Evolutionary conservation across 371 early-diverging fungal genomes (phyloP).

Genomic region (Mortierella sp.): DNA sequence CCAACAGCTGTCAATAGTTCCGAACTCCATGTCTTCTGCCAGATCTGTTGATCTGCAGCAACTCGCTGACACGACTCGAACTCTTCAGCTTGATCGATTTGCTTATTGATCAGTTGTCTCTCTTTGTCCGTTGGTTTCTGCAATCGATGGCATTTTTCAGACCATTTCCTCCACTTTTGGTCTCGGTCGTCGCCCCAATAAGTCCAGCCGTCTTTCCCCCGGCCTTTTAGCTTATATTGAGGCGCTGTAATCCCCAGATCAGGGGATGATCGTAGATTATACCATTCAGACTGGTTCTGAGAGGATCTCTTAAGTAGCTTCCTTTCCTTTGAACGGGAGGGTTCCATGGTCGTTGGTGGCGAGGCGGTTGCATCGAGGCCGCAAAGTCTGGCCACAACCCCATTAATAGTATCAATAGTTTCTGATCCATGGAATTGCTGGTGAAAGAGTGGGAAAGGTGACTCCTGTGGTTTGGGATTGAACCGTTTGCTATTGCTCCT

Average conservation of each 20-base stretch:
- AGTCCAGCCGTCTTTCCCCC: conserved; percentile 36
- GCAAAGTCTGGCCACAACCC: conserved; percentile 36
- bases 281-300: conserved; percentile 20
- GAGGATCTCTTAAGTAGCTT: not conserved
- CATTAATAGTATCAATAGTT: conserved; percentile 45
- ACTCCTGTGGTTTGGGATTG: conserved; percentile 17
- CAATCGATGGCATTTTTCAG: conserved; percentile 27
- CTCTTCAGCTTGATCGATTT: conserved; percentile 6
- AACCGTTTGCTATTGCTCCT: not conserved
- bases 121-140: conserved; percentile 26
- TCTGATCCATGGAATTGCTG: conserved; percentile 51
- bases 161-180: conserved; percentile 32
- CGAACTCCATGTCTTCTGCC: conserved; percentile 38
- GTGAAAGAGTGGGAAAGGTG: conserved; percentile 34
- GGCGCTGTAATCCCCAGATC: conserved; percentile 45
- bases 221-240: conserved; percentile 13
- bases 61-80: conserved; percentile 39
- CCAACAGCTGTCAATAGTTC: conserved; percentile 24
- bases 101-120: conserved; percentile 11
- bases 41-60: conserved; percentile 24
- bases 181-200: conserved; percentile 34
- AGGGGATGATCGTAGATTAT: conserved; percentile 18
- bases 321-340: not conserved
- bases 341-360: not conserved
- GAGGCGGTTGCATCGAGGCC: conserved; percentile 15